Percentiles rank a stretch among this genome's conserved stretches.
These are phyloP conservation scores for Trypanosoma vivax DNA, from an alignment of 208 protist genomes.

Conservation along the genomic window DNA sequence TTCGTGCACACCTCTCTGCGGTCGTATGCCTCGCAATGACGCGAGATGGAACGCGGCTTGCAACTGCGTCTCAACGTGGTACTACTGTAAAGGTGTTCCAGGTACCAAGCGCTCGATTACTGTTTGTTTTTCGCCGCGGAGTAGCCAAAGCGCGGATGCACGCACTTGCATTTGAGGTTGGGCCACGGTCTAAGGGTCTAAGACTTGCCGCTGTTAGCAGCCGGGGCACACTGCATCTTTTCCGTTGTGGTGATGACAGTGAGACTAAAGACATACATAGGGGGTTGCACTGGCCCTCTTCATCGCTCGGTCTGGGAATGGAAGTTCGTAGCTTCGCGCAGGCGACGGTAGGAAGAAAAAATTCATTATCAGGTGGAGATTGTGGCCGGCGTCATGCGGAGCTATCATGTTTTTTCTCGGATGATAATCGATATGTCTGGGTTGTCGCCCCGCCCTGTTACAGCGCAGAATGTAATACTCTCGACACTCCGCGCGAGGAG, in stretches of 20 bases:
- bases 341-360: constrained; percentile 1
- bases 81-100: constrained; percentile 69
- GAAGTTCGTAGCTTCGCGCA: constrained; percentile 19
- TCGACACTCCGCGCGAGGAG: background rate
- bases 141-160: constrained; percentile 31
- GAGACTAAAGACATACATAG: constrained; percentile 3
- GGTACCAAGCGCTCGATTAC: constrained; percentile 18
- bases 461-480: background rate
- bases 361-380: background rate
- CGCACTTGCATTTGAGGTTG: constrained; percentile 34
- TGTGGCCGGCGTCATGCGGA: background rate
- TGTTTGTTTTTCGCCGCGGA: constrained; percentile 41
- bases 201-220: constrained; percentile 44
- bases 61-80: constrained; percentile 52
- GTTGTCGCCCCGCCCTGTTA: constrained; percentile 10
- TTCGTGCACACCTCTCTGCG: constrained; percentile 15
- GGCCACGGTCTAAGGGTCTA: constrained; percentile 5
- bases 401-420: constrained; percentile 18
- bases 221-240: constrained; percentile 59
- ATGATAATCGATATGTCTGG: constrained; percentile 18
- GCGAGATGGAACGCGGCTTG: constrained; percentile 20
- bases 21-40: constrained; percentile 23
- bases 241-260: constrained; percentile 18
- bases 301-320: background rate
- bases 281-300: background rate